A percentile compares a stretch with the other conserved stretches of the same genome.
These are phyloP conservation scores for Myriosclerotinia curreyana DNA, from an alignment of 2,329 filamentous ascomycete species.

Conservation along the genomic window DNA sequence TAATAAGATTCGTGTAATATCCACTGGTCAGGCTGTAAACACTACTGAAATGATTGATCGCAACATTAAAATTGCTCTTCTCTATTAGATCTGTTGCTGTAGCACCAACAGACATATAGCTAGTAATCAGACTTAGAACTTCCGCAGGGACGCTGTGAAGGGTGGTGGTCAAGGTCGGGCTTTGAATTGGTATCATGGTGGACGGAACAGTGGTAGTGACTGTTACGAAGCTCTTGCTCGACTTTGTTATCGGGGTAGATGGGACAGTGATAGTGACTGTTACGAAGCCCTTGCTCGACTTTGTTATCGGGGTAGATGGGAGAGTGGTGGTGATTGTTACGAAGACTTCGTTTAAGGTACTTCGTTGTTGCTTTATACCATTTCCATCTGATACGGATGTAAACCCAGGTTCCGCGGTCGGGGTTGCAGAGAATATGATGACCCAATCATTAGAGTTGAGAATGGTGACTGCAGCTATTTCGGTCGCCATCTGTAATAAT, in stretches of 20 bases:
- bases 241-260: neutral
- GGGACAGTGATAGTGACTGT: neutral
- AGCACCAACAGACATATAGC: neutral
- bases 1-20: neutral
- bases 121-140: neutral
- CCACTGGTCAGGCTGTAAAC: neutral
- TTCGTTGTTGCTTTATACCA: neutral
- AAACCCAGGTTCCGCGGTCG: neutral
- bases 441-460: neutral
- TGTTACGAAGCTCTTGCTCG: too few relatives aligned
- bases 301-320: neutral
- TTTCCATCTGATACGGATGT: neutral
- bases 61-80: neutral
- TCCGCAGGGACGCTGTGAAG: rapidly evolving
- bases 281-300: too few relatives aligned
- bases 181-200: too few relatives aligned
- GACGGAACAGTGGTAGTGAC: neutral
- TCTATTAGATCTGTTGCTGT: neutral
- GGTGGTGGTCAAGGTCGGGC: neutral
- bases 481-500: neutral
- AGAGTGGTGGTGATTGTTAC: neutral
- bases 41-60: neutral
- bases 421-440: neutral
- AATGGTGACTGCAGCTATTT: neutral
- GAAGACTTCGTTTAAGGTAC: neutral